phyloP scores from a whole-genome alignment of 805 yeast genomes.

The Tetrapisispora pingtungensis region DNA sequence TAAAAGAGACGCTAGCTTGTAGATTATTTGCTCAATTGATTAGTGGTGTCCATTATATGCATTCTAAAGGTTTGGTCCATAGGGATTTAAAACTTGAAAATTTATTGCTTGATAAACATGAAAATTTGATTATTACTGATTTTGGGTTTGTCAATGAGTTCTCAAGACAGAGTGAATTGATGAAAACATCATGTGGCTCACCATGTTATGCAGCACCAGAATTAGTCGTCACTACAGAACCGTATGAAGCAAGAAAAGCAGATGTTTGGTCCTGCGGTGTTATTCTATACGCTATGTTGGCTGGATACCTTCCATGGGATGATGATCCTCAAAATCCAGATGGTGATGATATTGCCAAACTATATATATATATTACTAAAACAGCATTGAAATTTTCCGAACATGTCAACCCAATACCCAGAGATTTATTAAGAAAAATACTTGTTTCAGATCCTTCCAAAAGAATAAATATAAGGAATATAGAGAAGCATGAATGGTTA shows the following conservation, averaged over 20 bases:
- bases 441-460: constrained; percentile 75
- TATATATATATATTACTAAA: constrained; percentile 83
- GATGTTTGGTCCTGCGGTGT: constrained; percentile 98
- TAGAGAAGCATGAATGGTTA: constrained; percentile 81
- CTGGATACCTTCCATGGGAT: constrained; percentile 95
- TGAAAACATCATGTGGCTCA: constrained; percentile 94
- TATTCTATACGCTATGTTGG: constrained; percentile 89
- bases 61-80: constrained; percentile 81
- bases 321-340: constrained; percentile 96
- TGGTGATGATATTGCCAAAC: constrained; percentile 83
- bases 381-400: constrained; percentile 94
- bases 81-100: constrained; percentile 88
- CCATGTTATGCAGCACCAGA: constrained; percentile 99
- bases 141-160: constrained; percentile 92
- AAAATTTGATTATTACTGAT: constrained; percentile 78
- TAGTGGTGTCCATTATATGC: constrained; percentile 92
- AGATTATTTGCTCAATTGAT: constrained; percentile 85
- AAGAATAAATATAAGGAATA: constrained; percentile 58
- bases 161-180: constrained; percentile 49
- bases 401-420: constrained; percentile 77
- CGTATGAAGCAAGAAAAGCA: constrained; percentile 86
- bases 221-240: constrained; percentile 73
- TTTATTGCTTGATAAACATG: constrained; percentile 72
- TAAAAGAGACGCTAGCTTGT: constrained; percentile 82
- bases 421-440: constrained; percentile 79